Conservation (phyloP, 495 filamentous ascomycete genomes). For the Trichocladium uniseriatum region DNA sequence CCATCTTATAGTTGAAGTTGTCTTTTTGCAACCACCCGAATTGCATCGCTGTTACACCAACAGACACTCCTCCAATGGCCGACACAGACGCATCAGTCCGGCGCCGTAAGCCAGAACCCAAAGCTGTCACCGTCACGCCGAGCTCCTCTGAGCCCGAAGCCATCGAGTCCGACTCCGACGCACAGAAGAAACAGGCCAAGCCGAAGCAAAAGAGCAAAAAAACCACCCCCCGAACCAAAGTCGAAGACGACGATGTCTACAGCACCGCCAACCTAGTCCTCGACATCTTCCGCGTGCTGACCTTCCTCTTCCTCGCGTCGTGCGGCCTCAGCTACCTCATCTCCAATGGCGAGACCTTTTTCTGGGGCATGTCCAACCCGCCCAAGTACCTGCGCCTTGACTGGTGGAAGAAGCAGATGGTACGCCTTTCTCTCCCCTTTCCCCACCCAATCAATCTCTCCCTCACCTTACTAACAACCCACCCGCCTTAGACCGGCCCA, state of each 20-base stretch:
- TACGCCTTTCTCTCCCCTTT: conserved; percentile 29
- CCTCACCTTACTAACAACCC: neutral
- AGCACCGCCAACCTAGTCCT: conserved; percentile 36
- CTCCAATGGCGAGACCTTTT: conserved; percentile 57
- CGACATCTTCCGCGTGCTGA: conserved; percentile 68
- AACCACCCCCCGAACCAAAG: conserved; percentile 18
- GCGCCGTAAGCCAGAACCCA: conserved; percentile 23
- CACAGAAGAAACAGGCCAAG: neutral
- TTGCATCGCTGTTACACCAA: neutral
- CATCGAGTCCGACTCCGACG: neutral
- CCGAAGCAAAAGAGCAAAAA: conserved; percentile 4
- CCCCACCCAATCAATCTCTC: neutral
- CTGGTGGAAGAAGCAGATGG: conserved; percentile 53
- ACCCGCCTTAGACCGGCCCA: conserved; percentile 26
- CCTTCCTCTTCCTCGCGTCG: conserved; percentile 58
- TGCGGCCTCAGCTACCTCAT: conserved; percentile 70
- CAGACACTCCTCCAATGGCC: conserved; percentile 14
- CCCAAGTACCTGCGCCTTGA: conserved; percentile 59
- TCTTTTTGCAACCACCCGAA: neutral
- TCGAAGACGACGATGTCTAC: conserved; percentile 36
- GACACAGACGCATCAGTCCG: conserved; percentile 19
- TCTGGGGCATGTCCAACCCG: conserved; percentile 45
- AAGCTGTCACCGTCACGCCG: neutral
- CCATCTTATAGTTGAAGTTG: too few species aligned
- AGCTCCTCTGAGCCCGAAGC: conserved; percentile 7